These are phyloP conservation scores for Coniochaeta ligniaria DNA, from an alignment of 2,329 filamentous ascomycete genomes.

Conservation along the genomic window DNA sequence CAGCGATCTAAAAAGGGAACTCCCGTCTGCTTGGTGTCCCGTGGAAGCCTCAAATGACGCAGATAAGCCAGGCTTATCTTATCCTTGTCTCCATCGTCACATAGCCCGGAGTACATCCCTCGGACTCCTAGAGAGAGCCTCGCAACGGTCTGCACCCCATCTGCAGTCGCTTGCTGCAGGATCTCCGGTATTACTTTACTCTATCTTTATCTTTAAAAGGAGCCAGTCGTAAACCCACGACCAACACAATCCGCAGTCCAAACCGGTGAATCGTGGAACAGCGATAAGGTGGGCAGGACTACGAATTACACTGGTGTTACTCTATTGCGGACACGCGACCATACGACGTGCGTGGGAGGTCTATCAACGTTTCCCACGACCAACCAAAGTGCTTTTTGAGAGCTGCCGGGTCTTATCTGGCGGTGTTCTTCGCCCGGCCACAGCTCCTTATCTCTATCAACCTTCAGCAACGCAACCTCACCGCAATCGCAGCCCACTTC, in stretches of 20 bases:
- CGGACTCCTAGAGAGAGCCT: neutral
- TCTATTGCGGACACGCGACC: neutral
- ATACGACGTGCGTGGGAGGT: neutral
- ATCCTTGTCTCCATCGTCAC: conserved; percentile 46
- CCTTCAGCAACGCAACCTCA: neutral
- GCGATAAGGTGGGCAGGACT: neutral
- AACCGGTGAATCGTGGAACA: neutral
- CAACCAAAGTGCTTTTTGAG: neutral
- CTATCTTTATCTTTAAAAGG: neutral
- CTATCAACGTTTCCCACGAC: neutral
- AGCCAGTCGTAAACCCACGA: neutral
- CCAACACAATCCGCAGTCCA: neutral
- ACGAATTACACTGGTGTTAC: neutral
- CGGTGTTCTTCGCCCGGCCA: neutral
- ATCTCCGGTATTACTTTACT: neutral
- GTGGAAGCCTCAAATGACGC: conserved; percentile 40
- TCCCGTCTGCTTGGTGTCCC: conserved; percentile 8
- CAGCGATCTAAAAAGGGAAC: neutral
- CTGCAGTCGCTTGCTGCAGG: neutral
- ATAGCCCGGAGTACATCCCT: conserved; percentile 19
- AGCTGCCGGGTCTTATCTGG: neutral
- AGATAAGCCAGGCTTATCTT: conserved; percentile 52
- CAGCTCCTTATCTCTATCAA: neutral
- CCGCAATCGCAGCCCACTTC: neutral
- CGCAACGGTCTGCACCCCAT: neutral